phyloP scores from a whole-genome alignment of 805 yeast species.

The Candida ipomoeae region DNA sequence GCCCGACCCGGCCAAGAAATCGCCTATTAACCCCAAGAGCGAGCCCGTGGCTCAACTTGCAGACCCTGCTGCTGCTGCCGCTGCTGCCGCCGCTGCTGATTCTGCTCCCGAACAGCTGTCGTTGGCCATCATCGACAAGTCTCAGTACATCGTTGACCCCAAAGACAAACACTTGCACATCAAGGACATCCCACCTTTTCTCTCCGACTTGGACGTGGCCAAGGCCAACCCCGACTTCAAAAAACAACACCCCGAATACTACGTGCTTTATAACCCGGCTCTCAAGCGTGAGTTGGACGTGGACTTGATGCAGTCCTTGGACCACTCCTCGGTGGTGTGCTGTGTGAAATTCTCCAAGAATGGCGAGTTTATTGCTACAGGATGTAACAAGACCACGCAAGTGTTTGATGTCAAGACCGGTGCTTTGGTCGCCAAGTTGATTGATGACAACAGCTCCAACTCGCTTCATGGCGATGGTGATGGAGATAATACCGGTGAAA shows the following conservation, averaged over 20 bases:
- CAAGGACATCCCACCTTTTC: constrained; percentile 77
- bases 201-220: constrained; percentile 74
- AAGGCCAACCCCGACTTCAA: constrained; percentile 72
- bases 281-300: constrained; percentile 66
- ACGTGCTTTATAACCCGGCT: constrained; percentile 86
- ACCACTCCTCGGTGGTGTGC: constrained; percentile 93
- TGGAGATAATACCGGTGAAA: constrained; percentile 33
- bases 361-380: constrained; percentile 92
- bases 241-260: constrained; percentile 80
- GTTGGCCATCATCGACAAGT: constrained; percentile 36
- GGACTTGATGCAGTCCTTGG: constrained; percentile 82
- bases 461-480: constrained; percentile 14
- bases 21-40: constrained; percentile 13
- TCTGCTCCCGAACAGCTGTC: constrained; percentile 16
- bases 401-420: constrained; percentile 92
- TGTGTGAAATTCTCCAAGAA: constrained; percentile 91
- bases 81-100: constrained; percentile 20
- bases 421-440: constrained; percentile 76
- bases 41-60: constrained; percentile 13
- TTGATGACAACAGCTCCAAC: constrained; percentile 58
- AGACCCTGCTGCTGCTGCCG: constrained; percentile 20
- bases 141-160: constrained; percentile 41
- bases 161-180: constrained; percentile 50
- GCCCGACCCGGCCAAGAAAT: constrained; percentile 4
- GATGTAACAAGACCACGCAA: constrained; percentile 94